Evolutionary conservation across 2,329 filamentous ascomycete genomes (phyloP).

Genomic region (Phaeoacremonium minimum): DNA sequence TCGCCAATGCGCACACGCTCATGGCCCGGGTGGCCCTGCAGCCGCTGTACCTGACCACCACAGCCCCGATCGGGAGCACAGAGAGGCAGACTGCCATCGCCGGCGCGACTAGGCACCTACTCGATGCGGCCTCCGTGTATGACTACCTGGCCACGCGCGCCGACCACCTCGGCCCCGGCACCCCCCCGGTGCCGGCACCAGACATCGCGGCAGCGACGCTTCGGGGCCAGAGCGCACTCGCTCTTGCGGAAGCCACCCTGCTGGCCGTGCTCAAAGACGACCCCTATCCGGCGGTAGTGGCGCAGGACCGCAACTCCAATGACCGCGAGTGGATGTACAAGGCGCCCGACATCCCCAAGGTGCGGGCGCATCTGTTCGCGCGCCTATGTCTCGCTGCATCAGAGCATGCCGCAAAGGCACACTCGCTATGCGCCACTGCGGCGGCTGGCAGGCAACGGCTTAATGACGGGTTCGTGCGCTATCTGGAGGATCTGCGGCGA

Average conservation of each 20-base stretch:
- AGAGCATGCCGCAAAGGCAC: conserved; percentile 77
- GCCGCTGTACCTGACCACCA: conserved; percentile 64
- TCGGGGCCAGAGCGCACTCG: conserved; percentile 58
- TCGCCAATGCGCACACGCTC: conserved; percentile 70
- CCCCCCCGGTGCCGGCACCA: conserved; percentile 37
- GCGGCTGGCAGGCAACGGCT: conserved; percentile 43
- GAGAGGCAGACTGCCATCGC: conserved; percentile 67
- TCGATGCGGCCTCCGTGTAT: conserved; percentile 76
- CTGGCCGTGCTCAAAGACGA: conserved; percentile 92
- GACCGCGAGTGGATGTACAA: conserved; percentile 98
- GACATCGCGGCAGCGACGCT: conserved; percentile 51
- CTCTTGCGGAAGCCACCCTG: conserved; percentile 83
- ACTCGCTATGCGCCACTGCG: conserved; percentile 38
- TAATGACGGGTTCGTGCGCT: conserved; percentile 63
- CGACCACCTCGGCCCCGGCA: conserved; percentile 23
- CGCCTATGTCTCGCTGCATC: conserved; percentile 82
- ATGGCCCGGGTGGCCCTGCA: conserved; percentile 70
- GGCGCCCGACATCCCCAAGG: conserved; percentile 80
- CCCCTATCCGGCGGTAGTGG: conserved; percentile 78
- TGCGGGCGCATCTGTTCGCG: conserved; percentile 83
- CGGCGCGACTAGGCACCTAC: conserved; percentile 70
- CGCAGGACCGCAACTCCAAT: conserved; percentile 75
- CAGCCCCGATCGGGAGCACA: conserved; percentile 56
- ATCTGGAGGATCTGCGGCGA: conserved; percentile 69
- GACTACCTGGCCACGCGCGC: conserved; percentile 61